Conservation (phyloP, 2,329 filamentous ascomycete genomes). For the Trichothecium roseum region DNA sequence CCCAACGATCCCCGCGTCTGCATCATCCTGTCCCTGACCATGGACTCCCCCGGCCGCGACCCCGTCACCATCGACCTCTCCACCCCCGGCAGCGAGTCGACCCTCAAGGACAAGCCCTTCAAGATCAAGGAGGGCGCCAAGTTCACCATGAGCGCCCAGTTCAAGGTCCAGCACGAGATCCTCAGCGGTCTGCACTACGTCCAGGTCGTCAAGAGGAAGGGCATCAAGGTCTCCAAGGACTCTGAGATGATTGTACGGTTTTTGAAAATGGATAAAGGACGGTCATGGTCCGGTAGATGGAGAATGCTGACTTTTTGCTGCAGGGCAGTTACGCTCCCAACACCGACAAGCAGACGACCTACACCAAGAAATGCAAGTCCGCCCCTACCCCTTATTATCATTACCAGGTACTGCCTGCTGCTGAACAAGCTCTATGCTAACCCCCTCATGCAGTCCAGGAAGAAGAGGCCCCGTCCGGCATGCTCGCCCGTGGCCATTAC, state of each 20-base stretch:
- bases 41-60: conserved; percentile 71
- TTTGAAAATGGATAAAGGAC: background rate
- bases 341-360: conserved; percentile 74
- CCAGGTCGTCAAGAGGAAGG: conserved; percentile 85
- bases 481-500: conserved; percentile 86
- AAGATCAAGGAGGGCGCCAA: conserved; percentile 91
- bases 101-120: conserved; percentile 86
- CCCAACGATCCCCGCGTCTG: conserved; percentile 79
- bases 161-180: conserved; percentile 95
- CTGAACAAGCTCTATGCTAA: conserved; percentile 4
- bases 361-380: conserved; percentile 82
- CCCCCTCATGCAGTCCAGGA: conserved; percentile 57
- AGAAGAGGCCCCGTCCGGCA: conserved; percentile 85
- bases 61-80: conserved; percentile 88
- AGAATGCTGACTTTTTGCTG: background rate
- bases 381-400: background rate
- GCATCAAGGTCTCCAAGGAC: conserved; percentile 79
- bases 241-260: conserved; percentile 89
- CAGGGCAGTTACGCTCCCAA: conserved; percentile 89
- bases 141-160: conserved; percentile 90
- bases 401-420: too few species aligned
- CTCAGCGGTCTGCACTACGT: conserved; percentile 92
- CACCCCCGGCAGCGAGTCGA: conserved; percentile 58
- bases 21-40: conserved; percentile 83
- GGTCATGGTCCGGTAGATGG: background rate